Base-by-base conservation (phyloP, 306 rosid genomes). In the Inga laurina region DNA sequence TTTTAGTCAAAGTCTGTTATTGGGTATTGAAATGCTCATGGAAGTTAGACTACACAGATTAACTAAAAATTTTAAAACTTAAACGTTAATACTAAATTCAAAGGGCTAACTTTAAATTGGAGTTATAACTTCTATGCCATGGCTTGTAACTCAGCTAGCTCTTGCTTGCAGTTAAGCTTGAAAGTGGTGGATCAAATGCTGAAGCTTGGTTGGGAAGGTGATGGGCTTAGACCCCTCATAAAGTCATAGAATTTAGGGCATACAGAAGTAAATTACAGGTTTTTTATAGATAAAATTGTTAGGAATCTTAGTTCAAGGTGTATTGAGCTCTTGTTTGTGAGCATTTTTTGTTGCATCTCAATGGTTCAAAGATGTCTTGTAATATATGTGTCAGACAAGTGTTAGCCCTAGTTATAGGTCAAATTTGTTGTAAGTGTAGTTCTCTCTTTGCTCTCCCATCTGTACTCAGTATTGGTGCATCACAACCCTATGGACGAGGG, bases 131-230 rank as follows among this genome's bases (percentile, higher is more conserved):
- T 24, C 19, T 12, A 46, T 59, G 57, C 27, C 75, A 51, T 69
- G 79, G 41, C 35, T 82, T 78, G 79, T 88, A 78, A 88, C 84
- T 82, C 62, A 66, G 84, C 52, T 69, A 59, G 66, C 76, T 74
- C 34, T 80, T 88, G 83, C 70, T 75, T 87, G 93, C 97, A 96
- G 99, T 87, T 96, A 90, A 96, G 99, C 90, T 91, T 96, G 94
- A 96, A 96, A 88, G 97, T 96, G 66, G 94, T 92, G 54, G 98
- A 96, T 92, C 97, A 94, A 10, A 96, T 92, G 99, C 97, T 92
- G 83, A 96, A 96, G 92, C 92, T 94, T 74, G 99, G 98, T 80
- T 94, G 99, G 99, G 97, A 94, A 92, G 98, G 94, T 46, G 97
- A 92, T 80, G 97, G 97, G 57, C 90, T 90, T 77, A 87, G 81